Percentiles rank a stretch among this genome's conserved stretches.
Conservation (phyloP, 306 rosid species). For the Oxytropis ochrocephala region DNA sequence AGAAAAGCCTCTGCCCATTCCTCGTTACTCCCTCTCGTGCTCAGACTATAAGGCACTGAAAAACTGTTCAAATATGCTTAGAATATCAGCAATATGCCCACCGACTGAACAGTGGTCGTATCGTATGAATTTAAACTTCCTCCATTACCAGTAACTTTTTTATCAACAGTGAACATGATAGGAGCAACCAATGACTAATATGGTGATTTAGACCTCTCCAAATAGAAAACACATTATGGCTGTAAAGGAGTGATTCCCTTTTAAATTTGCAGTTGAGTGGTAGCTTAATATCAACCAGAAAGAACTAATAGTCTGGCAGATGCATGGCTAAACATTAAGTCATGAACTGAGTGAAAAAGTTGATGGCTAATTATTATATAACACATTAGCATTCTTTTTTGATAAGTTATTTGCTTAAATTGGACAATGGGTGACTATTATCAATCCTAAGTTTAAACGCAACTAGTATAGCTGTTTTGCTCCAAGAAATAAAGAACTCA, state of each 20-base stretch:
- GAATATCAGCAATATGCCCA: constrained; percentile 8
- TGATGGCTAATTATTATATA: too few relatives aligned
- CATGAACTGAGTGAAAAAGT: not conserved
- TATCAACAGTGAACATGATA: not conserved
- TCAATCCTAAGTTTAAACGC: too few relatives aligned
- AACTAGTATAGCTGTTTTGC: not conserved
- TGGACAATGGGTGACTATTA: too few relatives aligned
- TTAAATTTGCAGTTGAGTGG: not conserved
- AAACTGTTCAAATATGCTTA: constrained; percentile 44
- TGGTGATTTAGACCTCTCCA: not conserved
- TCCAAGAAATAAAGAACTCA: not conserved
- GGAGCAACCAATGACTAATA: not conserved
- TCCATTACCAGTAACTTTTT: not conserved
- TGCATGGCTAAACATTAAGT: not conserved
- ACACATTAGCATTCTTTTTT: too few relatives aligned
- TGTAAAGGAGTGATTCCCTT: not conserved
- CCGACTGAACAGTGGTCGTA: not conserved
- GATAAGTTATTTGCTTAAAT: too few relatives aligned
- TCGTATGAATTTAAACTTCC: not conserved
- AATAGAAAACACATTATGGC: not conserved
- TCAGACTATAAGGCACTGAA: constrained; percentile 73
- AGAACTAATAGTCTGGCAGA: not conserved
- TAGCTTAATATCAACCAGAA: not conserved
- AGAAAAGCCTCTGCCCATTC: constrained; percentile 63
- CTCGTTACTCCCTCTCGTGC: constrained; percentile 69